These are phyloP conservation scores for Penicillium tannophilum DNA, from an alignment of 495 filamentous ascomycete species.

Conservation along the genomic window DNA sequence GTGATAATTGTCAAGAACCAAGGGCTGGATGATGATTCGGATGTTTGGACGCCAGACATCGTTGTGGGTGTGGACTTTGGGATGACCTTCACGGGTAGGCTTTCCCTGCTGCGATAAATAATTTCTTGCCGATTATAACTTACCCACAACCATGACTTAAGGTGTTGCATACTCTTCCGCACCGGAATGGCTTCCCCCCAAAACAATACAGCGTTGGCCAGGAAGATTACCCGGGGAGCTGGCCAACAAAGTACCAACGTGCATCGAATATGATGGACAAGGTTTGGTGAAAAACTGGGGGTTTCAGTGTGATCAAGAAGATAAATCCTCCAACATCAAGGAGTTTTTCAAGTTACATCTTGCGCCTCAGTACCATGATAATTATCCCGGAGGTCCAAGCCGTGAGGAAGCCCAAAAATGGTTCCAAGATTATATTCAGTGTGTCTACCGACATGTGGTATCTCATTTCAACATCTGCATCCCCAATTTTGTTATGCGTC, in stretches of 20 bases:
- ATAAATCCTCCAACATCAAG: slow-evolving; percentile 36
- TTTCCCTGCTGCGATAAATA: not conserved
- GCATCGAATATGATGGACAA: slow-evolving; percentile 52
- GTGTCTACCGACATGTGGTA: slow-evolving; percentile 58
- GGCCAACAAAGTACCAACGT: slow-evolving; percentile 62
- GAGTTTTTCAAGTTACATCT: slow-evolving; percentile 68
- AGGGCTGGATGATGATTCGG: slow-evolving; percentile 2
- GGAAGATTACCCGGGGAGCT: slow-evolving; percentile 53
- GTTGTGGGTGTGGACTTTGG: slow-evolving; percentile 63
- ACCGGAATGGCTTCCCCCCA: slow-evolving; percentile 47
- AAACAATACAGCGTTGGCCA: slow-evolving; percentile 64
- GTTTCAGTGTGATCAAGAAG: slow-evolving; percentile 54
- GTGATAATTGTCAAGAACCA: slow-evolving; percentile 12
- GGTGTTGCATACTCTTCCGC: slow-evolving; percentile 58
- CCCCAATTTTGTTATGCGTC: slow-evolving; percentile 48
- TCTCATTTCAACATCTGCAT: slow-evolving; percentile 45
- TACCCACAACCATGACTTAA: slow-evolving; percentile 16
- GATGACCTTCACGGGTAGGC: slow-evolving; percentile 62
- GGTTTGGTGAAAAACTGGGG: slow-evolving; percentile 55
- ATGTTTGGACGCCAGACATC: slow-evolving; percentile 48
- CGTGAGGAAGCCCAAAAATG: slow-evolving; percentile 53
- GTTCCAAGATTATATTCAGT: slow-evolving; percentile 56
- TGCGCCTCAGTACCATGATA: slow-evolving; percentile 46
- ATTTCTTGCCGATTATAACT: not conserved
- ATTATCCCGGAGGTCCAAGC: slow-evolving; percentile 32